Base-by-base conservation (phyloP, 2,329 filamentous ascomycete species). In the Beauveria australis region DNA sequence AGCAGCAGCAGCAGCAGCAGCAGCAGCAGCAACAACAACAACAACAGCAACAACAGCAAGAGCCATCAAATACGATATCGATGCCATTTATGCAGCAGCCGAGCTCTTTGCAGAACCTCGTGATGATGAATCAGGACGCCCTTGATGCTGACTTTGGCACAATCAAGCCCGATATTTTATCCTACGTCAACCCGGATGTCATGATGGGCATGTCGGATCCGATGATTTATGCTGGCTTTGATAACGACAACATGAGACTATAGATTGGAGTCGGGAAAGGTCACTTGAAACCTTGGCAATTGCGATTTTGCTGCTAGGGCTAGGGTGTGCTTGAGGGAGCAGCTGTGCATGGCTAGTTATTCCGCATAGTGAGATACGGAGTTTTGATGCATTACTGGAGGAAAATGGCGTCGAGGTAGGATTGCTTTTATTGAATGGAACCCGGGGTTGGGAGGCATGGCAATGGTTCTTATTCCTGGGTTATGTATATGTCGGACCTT, bases 191-290 rank as follows among this genome's bases (percentile, higher is more conserved):
- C 57, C 75, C 79, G 1, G 80, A 82, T 49, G 78, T 80, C 8
- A 84, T 84, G 81, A 74, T 84, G 68, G 79, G 81, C 19, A 77
- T 82, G 67, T 78, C 76, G 19, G 82, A 85, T 63, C 81, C 82
- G 1, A 84, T 84, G 81, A 83, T 85, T 60, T 84, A 79, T 66
- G 74, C 77, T 3, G 78, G 79, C 49, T 82, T 78, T 66, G 79
- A 81, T 61, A 73, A 72, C 61, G 78, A 80, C 53, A 63, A 69
- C 22, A 71, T 79, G 68, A 69, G 75, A 63, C 67, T 79, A 51
- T 79, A 65, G 72, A n/a, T n/a, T 10, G 10, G 19, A 37, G 14
- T 9, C 18, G 0, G 10, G 18, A 49, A 7, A n/a, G 37, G 16
- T 37, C 14, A 6, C 24, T 5, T 28, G 8, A 28, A 28, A 28